Evolutionary conservation across 345 rosid species (phyloP).

Genomic region (Arabis alpina): DNA sequence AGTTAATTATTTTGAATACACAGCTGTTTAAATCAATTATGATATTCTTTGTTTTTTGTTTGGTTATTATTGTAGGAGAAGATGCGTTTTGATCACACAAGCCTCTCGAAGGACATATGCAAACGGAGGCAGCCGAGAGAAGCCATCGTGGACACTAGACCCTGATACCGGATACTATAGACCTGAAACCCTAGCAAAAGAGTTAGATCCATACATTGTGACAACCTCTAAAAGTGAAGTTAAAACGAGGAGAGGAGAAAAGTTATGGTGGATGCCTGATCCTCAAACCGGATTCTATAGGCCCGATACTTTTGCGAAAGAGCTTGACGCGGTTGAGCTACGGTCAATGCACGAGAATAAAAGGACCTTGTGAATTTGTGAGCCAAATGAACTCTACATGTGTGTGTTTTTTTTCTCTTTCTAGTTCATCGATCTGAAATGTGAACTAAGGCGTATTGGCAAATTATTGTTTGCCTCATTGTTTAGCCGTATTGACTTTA

Average conservation of each 20-base stretch:
- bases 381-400: conserved; percentile 22
- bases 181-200: conserved; percentile 22
- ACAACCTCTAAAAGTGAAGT: conserved; percentile 9
- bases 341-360: conserved; percentile 24
- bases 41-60: background rate
- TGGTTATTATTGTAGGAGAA: conserved; percentile 15
- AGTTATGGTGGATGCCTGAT: conserved; percentile 45
- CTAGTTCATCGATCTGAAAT: conserved; percentile 16
- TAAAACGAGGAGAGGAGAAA: conserved; percentile 12
- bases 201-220: conserved; percentile 18
- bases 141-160: conserved; percentile 32
- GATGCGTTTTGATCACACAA: conserved; percentile 15
- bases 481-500: background rate
- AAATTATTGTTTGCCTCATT: conserved; percentile 11
- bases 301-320: conserved; percentile 17
- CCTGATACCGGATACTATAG: conserved; percentile 19
- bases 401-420: conserved; percentile 2
- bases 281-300: conserved; percentile 32
- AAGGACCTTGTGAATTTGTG: too few relatives aligned
- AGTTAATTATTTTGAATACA: background rate
- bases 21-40: background rate
- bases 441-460: background rate
- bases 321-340: conserved; percentile 31
- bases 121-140: conserved; percentile 22
- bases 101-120: conserved; percentile 21